Evolutionary conservation across 1,139 yeast genomes (phyloP).

Genomic region (Ogataea hybrid): DNA sequence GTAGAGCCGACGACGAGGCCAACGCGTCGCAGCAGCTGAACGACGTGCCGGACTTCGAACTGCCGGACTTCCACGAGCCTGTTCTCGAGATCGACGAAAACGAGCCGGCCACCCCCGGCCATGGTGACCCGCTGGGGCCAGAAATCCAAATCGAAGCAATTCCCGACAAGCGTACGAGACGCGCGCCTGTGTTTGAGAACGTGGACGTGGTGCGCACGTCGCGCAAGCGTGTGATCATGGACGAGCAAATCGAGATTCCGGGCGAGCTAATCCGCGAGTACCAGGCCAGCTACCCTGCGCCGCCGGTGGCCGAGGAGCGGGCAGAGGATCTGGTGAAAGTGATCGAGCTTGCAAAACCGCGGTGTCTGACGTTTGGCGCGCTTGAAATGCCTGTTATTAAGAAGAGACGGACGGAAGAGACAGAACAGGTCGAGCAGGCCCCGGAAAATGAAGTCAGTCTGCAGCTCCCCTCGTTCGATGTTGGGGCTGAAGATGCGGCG

Average conservation of each 20-base stretch:
- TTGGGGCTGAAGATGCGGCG: conserved; percentile 14
- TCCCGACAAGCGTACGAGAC: no score
- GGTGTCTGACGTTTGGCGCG: conserved; percentile 11
- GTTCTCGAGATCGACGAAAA: no score
- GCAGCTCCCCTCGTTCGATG: conserved; percentile 22
- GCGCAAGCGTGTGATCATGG: conserved; percentile 28
- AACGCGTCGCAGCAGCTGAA: conserved; percentile 19
- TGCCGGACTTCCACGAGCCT: no score
- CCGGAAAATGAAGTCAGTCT: conserved; percentile 32
- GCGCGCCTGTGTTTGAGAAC: no score
- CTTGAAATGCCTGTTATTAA: conserved; percentile 11
- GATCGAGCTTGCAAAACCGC: conserved; percentile 10
- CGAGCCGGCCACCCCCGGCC: no score
- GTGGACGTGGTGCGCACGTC: conserved; percentile 35
- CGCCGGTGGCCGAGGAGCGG: conserved; percentile 3
- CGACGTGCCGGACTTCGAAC: conserved; percentile 21
- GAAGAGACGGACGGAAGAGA: conserved; percentile 19
- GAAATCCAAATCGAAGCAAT: no score
- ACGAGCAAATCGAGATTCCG: conserved; percentile 26
- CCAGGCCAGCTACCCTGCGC: conserved; percentile 23
- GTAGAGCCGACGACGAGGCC: conserved; percentile 39
- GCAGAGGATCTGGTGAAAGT: conserved; percentile 7
- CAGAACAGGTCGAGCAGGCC: conserved; percentile 10
- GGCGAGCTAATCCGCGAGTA: conserved; percentile 24
- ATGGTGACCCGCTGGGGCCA: no score